A percentile compares a stretch with the other conserved stretches of the same genome.
Evolutionary conservation across 2,329 filamentous ascomycete species (phyloP).

Genomic region (Cytospora mali): DNA sequence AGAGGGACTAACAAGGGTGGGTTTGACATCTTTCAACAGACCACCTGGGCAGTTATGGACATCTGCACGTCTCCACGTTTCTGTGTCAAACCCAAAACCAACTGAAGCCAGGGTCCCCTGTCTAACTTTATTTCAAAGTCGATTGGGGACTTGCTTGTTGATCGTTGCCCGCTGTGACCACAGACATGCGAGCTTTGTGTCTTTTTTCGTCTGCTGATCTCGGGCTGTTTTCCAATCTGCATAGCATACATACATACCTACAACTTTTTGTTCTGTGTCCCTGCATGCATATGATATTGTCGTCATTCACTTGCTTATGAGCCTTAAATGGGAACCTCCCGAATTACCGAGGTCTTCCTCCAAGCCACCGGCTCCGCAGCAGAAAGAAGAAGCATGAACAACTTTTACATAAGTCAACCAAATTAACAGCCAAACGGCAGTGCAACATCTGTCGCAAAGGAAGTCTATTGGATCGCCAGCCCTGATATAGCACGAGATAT

Average conservation of each 20-base stretch:
- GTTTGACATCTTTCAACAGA: conserved; percentile 8
- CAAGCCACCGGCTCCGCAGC: no score
- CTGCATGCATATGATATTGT: no score
- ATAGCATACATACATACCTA: no score
- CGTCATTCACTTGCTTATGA: not conserved
- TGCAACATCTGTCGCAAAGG: no score
- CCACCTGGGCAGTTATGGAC: not conserved
- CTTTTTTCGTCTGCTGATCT: conserved; percentile 16
- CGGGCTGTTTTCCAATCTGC: conserved; percentile 12
- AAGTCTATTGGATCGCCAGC: not conserved
- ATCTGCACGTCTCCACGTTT: conserved; percentile 9
- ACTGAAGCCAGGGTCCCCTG: conserved; percentile 13
- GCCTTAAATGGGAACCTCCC: not conserved
- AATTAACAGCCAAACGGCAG: not conserved
- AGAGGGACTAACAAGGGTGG: conserved; percentile 5
- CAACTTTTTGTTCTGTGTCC: no score
- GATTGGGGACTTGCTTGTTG: not conserved
- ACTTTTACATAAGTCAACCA: no score
- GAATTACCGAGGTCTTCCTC: not conserved
- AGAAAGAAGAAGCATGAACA: no score
- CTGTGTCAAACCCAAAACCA: conserved; percentile 23
- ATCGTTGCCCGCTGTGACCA: not conserved
- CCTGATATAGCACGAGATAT: not conserved
- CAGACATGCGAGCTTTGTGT: not conserved
- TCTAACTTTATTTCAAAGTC: conserved; percentile 18